A percentile compares a stretch with the other conserved stretches of the same genome.
phyloP scores from a whole-genome alignment of 257 asterid genomes.

The Solanum dulcamara region DNA sequence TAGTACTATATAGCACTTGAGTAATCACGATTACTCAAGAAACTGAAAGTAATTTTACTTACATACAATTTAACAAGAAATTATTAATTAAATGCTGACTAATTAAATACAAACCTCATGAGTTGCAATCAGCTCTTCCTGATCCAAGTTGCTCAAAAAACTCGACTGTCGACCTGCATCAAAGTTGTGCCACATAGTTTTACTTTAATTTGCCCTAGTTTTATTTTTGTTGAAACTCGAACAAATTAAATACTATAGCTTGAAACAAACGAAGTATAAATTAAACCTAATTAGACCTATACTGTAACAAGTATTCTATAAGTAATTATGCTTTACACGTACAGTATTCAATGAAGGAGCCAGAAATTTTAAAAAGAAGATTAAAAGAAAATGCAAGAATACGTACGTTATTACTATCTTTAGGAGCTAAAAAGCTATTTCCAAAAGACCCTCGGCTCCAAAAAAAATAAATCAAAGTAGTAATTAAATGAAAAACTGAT shows the following conservation, averaged over 20 bases:
- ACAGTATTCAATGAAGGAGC: not conserved
- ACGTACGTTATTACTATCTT: too few species aligned
- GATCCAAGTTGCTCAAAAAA: slow-evolving; percentile 6
- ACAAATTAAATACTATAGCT: not conserved
- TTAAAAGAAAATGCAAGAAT: not conserved
- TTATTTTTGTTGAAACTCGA: too few species aligned
- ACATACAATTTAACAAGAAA: not conserved
- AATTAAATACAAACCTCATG: slow-evolving; percentile 11
- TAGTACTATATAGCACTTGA: not conserved
- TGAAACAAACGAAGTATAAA: not conserved
- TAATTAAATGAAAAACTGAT: too few species aligned
- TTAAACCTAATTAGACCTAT: not conserved
- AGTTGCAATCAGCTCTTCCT: slow-evolving; percentile 5
- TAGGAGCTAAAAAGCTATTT: too few species aligned
- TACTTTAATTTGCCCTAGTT: not conserved
- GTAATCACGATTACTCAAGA: not conserved
- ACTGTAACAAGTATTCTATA: not conserved
- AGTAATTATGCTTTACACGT: not conserved
- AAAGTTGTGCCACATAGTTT: not conserved
- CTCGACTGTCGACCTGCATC: slow-evolving; percentile 18
- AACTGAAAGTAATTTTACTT: not conserved
- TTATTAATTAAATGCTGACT: not conserved
- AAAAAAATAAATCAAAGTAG: too few species aligned
- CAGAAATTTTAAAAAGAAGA: not conserved
- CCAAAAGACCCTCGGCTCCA: too few species aligned